A percentile compares a stretch with the other conserved stretches of the same genome.
Evolutionary conservation across 78 protist genomes (phyloP).

Genomic region (Diacronema lutheri): DNA sequence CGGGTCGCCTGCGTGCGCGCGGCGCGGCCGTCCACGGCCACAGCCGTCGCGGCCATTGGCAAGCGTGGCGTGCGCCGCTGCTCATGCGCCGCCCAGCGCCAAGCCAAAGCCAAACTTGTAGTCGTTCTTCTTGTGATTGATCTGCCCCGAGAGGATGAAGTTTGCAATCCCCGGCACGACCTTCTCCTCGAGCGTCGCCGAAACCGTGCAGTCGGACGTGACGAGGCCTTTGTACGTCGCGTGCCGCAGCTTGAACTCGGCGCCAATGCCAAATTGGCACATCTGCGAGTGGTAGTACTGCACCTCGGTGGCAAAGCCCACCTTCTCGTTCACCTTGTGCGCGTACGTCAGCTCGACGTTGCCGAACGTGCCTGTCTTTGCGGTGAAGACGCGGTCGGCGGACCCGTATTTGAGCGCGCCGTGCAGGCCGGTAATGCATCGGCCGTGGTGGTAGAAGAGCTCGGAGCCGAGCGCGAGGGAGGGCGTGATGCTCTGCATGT

Average conservation of each 20-base stretch:
- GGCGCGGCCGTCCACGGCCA: too few relatives aligned
- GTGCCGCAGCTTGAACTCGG: constrained; percentile 26
- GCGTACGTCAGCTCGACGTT: constrained; percentile 12
- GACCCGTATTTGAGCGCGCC: neutral
- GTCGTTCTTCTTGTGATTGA: constrained; percentile 27
- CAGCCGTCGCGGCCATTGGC: too few relatives aligned
- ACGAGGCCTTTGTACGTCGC: constrained; percentile 8
- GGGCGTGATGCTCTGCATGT: constrained; percentile 20
- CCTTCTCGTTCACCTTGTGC: constrained; percentile 46
- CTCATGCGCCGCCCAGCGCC: neutral
- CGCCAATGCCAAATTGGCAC: neutral
- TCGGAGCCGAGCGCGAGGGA: constrained; percentile 22
- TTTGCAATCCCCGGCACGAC: neutral
- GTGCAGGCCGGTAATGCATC: neutral
- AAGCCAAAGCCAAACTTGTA: constrained; percentile 37
- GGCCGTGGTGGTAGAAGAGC: constrained; percentile 7
- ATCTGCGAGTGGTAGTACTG: neutral
- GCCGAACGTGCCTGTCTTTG: constrained; percentile 21
- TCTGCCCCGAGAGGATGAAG: constrained; percentile 22
- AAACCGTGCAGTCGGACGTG: neutral
- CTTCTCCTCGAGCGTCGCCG: constrained; percentile 28
- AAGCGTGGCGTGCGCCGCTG: too few relatives aligned
- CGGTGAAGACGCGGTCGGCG: neutral
- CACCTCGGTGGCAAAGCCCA: neutral
- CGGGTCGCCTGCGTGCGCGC: too few relatives aligned